These are phyloP conservation scores for Arachnomyces sp. DNA, from an alignment of 2,329 filamentous ascomycete genomes.

Conservation along the genomic window DNA sequence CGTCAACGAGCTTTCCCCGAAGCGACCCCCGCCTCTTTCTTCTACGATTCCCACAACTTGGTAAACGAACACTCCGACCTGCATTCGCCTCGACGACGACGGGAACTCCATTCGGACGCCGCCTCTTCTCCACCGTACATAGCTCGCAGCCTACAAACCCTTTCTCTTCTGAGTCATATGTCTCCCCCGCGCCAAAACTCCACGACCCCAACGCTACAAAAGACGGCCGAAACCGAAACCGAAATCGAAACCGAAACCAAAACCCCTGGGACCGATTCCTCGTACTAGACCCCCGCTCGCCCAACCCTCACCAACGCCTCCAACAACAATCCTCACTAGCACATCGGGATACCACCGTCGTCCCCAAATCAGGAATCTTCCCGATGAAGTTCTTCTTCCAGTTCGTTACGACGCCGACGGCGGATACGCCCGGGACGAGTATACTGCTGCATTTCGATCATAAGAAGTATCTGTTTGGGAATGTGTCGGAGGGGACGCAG, in stretches of 20 bases:
- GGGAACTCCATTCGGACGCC: too few species aligned
- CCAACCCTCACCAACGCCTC: slow-evolving; percentile 11
- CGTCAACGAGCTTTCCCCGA: too few species aligned
- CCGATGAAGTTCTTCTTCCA: slow-evolving; percentile 68
- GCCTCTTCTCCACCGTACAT: too few species aligned
- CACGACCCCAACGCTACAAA: too few species aligned
- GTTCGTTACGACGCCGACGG: slow-evolving; percentile 72
- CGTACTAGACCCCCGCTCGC: not conserved
- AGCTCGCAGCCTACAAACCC: too few species aligned
- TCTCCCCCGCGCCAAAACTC: not conserved
- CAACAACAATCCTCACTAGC: slow-evolving; percentile 9
- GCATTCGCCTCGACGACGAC: too few species aligned
- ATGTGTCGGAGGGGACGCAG: slow-evolving; percentile 75
- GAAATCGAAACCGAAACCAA: not conserved
- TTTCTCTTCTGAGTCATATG: too few species aligned
- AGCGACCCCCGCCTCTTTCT: too few species aligned
- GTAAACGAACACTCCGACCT: too few species aligned
- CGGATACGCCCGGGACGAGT: slow-evolving; percentile 74
- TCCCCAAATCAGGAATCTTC: slow-evolving; percentile 4
- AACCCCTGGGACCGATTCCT: not conserved
- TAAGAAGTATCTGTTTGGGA: slow-evolving; percentile 78
- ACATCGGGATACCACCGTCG: slow-evolving; percentile 7
- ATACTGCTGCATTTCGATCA: slow-evolving; percentile 72
- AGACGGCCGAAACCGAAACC: not conserved
- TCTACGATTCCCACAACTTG: too few species aligned